Percentiles rank a stretch among this genome's conserved stretches.
These are phyloP conservation scores for Solanum corneliomulleri DNA, from an alignment of 257 asterid genomes.

Conservation along the genomic window DNA sequence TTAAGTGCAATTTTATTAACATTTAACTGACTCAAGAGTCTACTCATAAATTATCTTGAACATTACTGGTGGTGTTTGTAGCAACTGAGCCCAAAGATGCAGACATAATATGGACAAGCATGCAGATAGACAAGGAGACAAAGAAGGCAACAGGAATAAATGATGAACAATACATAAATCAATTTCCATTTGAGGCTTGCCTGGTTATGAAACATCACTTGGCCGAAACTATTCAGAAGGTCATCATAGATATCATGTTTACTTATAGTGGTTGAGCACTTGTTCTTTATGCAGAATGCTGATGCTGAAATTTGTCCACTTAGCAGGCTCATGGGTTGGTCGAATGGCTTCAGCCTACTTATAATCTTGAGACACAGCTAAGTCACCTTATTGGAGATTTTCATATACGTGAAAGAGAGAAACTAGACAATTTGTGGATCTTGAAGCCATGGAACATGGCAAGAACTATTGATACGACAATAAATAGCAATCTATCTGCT, in stretches of 20 bases:
- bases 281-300: not conserved
- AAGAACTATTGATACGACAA: slow-evolving; percentile 87
- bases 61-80: slow-evolving; percentile 13
- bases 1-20: not conserved
- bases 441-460: slow-evolving; percentile 99
- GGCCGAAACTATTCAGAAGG: slow-evolving; percentile 88
- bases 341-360: slow-evolving; percentile 89
- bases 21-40: slow-evolving; percentile 4
- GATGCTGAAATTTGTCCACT: slow-evolving; percentile 8
- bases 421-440: slow-evolving; percentile 75
- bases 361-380: slow-evolving; percentile 90
- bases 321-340: slow-evolving; percentile 82
- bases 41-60: not conserved
- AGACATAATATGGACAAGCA: slow-evolving; percentile 82
- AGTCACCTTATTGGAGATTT: slow-evolving; percentile 75
- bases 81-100: slow-evolving; percentile 87
- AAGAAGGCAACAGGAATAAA: slow-evolving; percentile 64
- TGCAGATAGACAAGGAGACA: slow-evolving; percentile 85
- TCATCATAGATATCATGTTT: slow-evolving; percentile 8
- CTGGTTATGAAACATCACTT: slow-evolving; percentile 95
- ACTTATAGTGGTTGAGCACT: not conserved
- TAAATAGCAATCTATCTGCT: slow-evolving; percentile 62
- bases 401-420: slow-evolving; percentile 46
- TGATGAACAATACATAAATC: slow-evolving; percentile 72
- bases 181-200: slow-evolving; percentile 95